Conservation (phyloP, 768 basidiomycete species). For the Kwoniella heveanensis region DNA sequence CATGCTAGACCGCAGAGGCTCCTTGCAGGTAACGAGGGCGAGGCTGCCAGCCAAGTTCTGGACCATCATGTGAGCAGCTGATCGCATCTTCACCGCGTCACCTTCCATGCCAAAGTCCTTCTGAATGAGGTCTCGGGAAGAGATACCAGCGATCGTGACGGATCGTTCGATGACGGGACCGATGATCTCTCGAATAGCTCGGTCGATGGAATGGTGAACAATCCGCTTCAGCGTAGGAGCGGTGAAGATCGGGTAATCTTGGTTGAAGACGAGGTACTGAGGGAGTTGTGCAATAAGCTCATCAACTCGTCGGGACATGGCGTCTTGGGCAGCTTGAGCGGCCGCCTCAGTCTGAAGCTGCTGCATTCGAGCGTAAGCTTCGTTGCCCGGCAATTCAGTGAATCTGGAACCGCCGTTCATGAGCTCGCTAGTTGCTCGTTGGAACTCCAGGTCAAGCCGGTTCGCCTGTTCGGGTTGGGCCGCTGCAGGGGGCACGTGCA, state of each 20-base stretch:
- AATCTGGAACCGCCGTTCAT: constrained; percentile 39
- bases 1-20: constrained; percentile 89
- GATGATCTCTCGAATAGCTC: constrained; percentile 96
- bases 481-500: constrained; percentile 46
- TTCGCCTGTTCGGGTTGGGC: constrained; percentile 64
- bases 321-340: constrained; percentile 55
- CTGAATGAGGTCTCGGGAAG: constrained; percentile 87
- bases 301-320: constrained; percentile 54
- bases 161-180: constrained; percentile 96
- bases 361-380: constrained; percentile 58
- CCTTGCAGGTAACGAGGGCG: constrained; percentile 96
- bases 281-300: constrained; percentile 62
- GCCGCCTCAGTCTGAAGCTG: constrained; percentile 70
- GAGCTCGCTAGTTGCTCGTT: constrained; percentile 64
- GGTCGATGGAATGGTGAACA: constrained; percentile 85
- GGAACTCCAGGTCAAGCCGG: constrained; percentile 78
- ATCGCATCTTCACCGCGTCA: constrained; percentile 84
- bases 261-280: constrained; percentile 73
- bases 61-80: constrained; percentile 92
- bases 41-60: constrained; percentile 95
- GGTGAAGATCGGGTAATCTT: constrained; percentile 70
- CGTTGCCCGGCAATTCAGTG: constrained; percentile 34
- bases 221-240: constrained; percentile 82
- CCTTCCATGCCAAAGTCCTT: constrained; percentile 95
- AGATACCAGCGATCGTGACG: constrained; percentile 97